Evolutionary conservation across 2,329 filamentous ascomycete genomes (phyloP).

Genomic region (Hypoxylon rubiginosum): DNA sequence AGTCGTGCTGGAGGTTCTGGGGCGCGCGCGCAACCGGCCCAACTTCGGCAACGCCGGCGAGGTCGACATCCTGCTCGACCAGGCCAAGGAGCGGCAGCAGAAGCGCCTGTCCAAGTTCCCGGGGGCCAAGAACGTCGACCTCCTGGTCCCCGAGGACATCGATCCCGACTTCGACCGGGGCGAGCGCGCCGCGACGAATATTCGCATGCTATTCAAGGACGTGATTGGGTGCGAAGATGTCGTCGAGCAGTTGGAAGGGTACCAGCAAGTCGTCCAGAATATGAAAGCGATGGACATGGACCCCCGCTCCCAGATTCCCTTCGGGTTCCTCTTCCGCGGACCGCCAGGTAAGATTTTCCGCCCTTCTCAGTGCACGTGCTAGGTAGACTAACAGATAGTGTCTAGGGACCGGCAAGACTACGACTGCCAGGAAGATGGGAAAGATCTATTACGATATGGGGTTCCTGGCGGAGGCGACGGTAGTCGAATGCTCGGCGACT

Average conservation of each 20-base stretch:
- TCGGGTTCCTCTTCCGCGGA: constrained; percentile 70
- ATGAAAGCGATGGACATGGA: constrained; percentile 63
- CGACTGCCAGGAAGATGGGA: constrained; percentile 79
- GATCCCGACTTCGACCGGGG: constrained; percentile 65
- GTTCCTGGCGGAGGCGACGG: constrained; percentile 70
- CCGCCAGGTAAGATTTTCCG: constrained; percentile 62
- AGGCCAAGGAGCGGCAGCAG: constrained; percentile 67
- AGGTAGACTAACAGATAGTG: constrained; percentile 23
- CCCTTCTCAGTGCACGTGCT: background rate
- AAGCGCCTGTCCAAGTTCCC: constrained; percentile 51
- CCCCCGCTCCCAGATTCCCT: constrained; percentile 64
- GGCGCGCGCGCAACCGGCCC: constrained; percentile 70
- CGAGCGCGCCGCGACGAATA: constrained; percentile 57
- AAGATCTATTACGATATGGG: constrained; percentile 82
- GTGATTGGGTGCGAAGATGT: constrained; percentile 68
- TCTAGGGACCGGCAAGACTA: constrained; percentile 69
- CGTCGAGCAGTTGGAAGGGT: constrained; percentile 62
- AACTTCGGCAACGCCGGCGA: constrained; percentile 82
- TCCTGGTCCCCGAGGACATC: constrained; percentile 60
- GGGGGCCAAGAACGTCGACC: constrained; percentile 44
- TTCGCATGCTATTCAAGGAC: constrained; percentile 47
- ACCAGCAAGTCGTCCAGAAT: constrained; percentile 60
- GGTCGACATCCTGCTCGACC: constrained; percentile 76
- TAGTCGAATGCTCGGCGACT: constrained; percentile 75
- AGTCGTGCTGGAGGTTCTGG: constrained; percentile 71